These are phyloP conservation scores for Xylaria sp. DNA, from an alignment of 2,329 filamentous ascomycete genomes.

Conservation along the genomic window DNA sequence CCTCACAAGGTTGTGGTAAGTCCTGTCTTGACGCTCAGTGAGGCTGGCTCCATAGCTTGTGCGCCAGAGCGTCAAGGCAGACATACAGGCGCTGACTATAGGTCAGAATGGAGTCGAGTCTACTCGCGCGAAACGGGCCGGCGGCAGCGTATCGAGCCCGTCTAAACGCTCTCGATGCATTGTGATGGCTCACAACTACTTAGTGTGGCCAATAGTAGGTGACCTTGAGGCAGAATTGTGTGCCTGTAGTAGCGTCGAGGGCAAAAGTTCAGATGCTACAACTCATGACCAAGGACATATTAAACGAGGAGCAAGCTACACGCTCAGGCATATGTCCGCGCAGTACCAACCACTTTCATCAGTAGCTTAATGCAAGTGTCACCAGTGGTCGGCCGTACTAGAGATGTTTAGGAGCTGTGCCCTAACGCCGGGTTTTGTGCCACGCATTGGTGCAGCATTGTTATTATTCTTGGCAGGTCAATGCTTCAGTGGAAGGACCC, in stretches of 20 bases:
- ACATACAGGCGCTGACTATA: constrained; percentile 10
- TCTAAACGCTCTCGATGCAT: constrained; percentile 1
- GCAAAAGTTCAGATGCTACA: constrained; percentile 1
- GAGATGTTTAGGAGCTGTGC: constrained; percentile 23
- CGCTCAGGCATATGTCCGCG: constrained; percentile 20
- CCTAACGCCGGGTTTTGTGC: constrained; percentile 19
- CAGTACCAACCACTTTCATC: constrained; percentile 28
- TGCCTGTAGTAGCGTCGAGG: background rate
- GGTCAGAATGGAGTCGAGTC: constrained; percentile 13
- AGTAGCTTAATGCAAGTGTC: constrained; percentile 11
- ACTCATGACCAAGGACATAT: constrained; percentile 3
- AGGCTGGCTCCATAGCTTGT: background rate
- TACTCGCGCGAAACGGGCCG: constrained; percentile 34
- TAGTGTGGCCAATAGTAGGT: constrained; percentile 3
- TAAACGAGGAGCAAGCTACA: constrained; percentile 2
- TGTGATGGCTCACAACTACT: constrained; percentile 1
- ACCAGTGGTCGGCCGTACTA: constrained; percentile 5
- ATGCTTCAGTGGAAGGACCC: constrained; percentile 21
- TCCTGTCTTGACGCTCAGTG: constrained; percentile 1
- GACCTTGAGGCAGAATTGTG: constrained; percentile 2
- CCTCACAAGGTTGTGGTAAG: background rate
- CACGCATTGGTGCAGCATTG: constrained; percentile 22
- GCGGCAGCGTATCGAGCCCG: constrained; percentile 19
- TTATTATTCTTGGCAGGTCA: constrained; percentile 32
- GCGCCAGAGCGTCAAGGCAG: constrained; percentile 5